phyloP scores from a whole-genome alignment of 1,284 basidiomycete genomes.

The Tilletia walkeri region DNA sequence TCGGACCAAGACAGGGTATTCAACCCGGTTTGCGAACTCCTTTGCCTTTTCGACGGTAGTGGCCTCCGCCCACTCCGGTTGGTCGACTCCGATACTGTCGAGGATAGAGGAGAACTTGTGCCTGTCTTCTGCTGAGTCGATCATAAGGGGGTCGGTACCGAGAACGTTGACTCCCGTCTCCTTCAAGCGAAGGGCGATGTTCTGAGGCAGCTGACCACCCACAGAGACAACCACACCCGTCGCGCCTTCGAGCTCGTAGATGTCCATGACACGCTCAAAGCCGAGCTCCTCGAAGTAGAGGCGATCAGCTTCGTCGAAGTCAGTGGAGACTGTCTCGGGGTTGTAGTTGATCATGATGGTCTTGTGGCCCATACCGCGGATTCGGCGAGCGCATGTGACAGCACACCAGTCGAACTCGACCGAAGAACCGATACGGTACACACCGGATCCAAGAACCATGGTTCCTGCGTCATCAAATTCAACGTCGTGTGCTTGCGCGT shows the following conservation, averaged over 20 bases:
- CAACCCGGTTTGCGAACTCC: constrained; percentile 81
- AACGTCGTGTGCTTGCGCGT: constrained; percentile 92
- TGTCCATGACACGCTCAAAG: constrained; percentile 98
- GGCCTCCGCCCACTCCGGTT: constrained; percentile 93
- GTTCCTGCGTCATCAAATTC: constrained; percentile 94
- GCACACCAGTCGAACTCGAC: constrained; percentile 99
- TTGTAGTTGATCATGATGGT: constrained; percentile 99
- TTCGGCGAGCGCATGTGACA: constrained; percentile 89
- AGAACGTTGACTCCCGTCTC: constrained; percentile 85
- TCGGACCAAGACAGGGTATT: constrained; percentile 59
- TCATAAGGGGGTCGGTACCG: constrained; percentile 90
- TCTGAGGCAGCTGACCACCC: constrained; percentile 80
- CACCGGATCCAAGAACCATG: constrained; percentile 98
- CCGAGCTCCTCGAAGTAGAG: constrained; percentile 98
- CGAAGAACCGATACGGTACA: constrained; percentile 95
- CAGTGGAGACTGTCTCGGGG: constrained; percentile 98
- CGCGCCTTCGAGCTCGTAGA: constrained; percentile 92
- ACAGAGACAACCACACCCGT: constrained; percentile 93
- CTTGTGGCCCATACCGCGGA: constrained; percentile 85
- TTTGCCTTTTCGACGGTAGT: constrained; percentile 85
- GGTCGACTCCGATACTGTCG: constrained; percentile 91
- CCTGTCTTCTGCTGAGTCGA: constrained; percentile 96
- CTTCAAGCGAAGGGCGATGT: constrained; percentile 95
- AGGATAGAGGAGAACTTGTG: constrained; percentile 98
- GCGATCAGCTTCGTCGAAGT: constrained; percentile 97